Evolutionary conservation across 768 basidiomycete species (phyloP).

Genomic region (Boletus pseudopeckii): DNA sequence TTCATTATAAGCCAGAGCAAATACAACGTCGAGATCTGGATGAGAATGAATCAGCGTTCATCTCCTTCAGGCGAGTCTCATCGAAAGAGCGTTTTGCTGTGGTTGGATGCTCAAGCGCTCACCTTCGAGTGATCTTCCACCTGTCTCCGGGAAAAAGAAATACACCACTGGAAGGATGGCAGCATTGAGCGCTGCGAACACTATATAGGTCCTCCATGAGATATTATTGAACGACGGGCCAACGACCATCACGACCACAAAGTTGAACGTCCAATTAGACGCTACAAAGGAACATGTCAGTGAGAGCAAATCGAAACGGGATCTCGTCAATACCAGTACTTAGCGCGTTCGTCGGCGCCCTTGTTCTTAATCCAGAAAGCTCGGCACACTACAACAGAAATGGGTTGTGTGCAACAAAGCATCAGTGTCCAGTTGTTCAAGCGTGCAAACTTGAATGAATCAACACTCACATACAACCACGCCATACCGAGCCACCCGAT

Average conservation of each 20-base stretch:
- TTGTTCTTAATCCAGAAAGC: neutral
- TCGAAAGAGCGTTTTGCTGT: neutral
- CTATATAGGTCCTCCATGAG: neutral
- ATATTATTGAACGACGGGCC: neutral
- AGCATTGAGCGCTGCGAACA: neutral
- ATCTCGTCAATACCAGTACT: neutral
- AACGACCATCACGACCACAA: neutral
- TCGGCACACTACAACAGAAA: neutral
- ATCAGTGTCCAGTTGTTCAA: neutral
- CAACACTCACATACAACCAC: neutral
- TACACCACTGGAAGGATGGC: neutral
- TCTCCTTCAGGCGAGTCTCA: neutral
- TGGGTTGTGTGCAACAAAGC: neutral
- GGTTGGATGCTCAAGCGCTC: no score
- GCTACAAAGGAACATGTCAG: neutral
- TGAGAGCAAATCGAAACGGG: neutral
- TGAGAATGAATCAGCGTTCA: neutral
- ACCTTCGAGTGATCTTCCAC: neutral
- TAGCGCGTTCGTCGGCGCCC: neutral
- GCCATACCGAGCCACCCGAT: neutral
- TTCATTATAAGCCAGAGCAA: neutral
- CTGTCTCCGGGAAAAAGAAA: neutral
- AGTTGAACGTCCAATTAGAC: neutral
- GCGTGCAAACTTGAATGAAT: neutral
- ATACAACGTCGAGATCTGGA: neutral